Evolutionary conservation across 345 rosid genomes (phyloP).

Genomic region (Erodium maritimum): DNA sequence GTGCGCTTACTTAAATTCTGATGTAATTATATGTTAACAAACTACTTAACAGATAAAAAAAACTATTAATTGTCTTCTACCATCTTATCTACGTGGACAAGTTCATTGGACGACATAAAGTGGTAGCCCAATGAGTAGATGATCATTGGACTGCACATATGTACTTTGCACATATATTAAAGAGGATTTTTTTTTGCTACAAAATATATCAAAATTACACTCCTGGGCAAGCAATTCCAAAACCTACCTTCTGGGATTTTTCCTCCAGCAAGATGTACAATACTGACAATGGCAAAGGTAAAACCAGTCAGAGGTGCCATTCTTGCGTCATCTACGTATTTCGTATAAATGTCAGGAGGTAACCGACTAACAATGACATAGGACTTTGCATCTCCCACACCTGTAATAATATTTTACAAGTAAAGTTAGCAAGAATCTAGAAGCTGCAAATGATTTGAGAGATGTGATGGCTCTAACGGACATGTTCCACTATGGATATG

Average conservation of each 20-base stretch:
- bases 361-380: slow-evolving; percentile 67
- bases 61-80: no score
- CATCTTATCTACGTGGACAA: no score
- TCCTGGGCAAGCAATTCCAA: not conserved
- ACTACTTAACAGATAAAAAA: no score
- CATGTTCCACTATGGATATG: not conserved
- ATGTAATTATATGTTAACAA: not conserved
- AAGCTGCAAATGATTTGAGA: slow-evolving; percentile 3
- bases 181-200: not conserved
- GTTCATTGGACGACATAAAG: no score
- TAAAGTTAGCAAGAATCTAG: not conserved
- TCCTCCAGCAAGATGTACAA: slow-evolving; percentile 80
- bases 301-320: slow-evolving; percentile 53
- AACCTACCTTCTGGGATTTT: slow-evolving; percentile 64
- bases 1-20: not conserved
- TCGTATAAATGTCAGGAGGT: slow-evolving; percentile 49
- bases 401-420: slow-evolving; percentile 22
- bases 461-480: not conserved
- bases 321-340: slow-evolving; percentile 52
- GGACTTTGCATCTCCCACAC: slow-evolving; percentile 50
- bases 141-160: not conserved
- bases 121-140: not conserved
- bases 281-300: slow-evolving; percentile 56
- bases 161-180: not conserved
- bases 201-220: not conserved